Evolutionary conservation across 2,329 filamentous ascomycete genomes (phyloP), one percentile per base, ranked within the genome.

Genomic region (Microdochium nivale): DNA sequence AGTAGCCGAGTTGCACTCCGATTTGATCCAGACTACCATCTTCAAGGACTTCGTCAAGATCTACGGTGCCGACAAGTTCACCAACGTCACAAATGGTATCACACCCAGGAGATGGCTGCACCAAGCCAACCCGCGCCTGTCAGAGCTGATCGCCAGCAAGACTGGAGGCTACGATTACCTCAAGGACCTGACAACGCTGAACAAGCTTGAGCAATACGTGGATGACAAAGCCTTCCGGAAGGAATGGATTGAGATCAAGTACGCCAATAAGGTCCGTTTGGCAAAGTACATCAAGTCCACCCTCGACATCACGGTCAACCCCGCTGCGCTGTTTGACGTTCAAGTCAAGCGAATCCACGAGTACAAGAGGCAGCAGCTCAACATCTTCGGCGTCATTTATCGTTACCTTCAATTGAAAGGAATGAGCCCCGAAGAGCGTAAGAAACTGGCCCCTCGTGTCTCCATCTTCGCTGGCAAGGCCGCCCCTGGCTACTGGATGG

Each of bases 301-400:
- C 5, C 88, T 85, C 1, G 87, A 86, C 27, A 80, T 96, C 52
- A 83, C 78, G 3, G 90, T 99, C 67, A 94, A 96, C 67, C 92
- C 94, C 0, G 74, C 86, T 10, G 81, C 92, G 0, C 79, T 99
- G 19, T 99, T 99, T 61, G 94, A 99, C 65, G 88, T 99, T 11
- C 94, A 99, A 66, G 94, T 99, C 62, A 99, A 99, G 79, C 87
- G 94, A 64, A 99, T 99, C 59, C 94, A 99, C 70, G 94, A 99
- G 70, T 99, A 99, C 75, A 99, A 99, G 80, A 87, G 91, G 54
- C 92, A 99, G 71, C 94, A 99, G 71, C 84, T 99, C 68, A 99
- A 99, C 75, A 96, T 99, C 61, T 97, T 97, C 64, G 94, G 94
- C 53, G 90, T 96, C 55, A 97, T 99, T 59, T 88, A 96, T 69